Percentiles rank a stretch among this genome's conserved stretches.
Evolutionary conservation across 768 basidiomycete species (phyloP).

Genomic region (Amanita pseudoporphyria): DNA sequence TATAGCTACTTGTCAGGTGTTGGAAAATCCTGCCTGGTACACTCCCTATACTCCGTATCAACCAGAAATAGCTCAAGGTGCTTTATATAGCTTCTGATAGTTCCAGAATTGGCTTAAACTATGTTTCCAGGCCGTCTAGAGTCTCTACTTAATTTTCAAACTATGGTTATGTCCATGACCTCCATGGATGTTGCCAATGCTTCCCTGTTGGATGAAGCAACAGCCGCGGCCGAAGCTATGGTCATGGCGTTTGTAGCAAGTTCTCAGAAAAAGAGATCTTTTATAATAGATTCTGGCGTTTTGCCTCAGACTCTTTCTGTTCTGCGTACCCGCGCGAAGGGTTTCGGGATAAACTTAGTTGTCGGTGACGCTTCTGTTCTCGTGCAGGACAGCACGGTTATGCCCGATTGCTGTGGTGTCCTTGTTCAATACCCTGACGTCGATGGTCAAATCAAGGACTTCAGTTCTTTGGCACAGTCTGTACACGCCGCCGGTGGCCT

Average conservation of each 20-base stretch:
- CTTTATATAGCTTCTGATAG: slow-evolving; percentile 8
- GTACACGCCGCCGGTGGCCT: slow-evolving; percentile 74
- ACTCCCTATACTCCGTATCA: slow-evolving; percentile 95
- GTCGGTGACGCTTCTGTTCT: slow-evolving; percentile 50
- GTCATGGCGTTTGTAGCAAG: slow-evolving; percentile 77
- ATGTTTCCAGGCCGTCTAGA: slow-evolving; percentile 73
- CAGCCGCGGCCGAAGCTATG: slow-evolving; percentile 95
- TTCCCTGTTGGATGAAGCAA: slow-evolving; percentile 90
- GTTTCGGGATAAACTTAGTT: slow-evolving; percentile 81
- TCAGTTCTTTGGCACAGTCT: slow-evolving; percentile 47
- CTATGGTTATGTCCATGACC: slow-evolving; percentile 91
- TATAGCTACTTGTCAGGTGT: slow-evolving; percentile 36
- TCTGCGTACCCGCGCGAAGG: slow-evolving; percentile 82
- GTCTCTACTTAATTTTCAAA: slow-evolving; percentile 94
- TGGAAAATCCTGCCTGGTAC: slow-evolving; percentile 98
- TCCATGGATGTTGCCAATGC: slow-evolving; percentile 95
- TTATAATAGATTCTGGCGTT: slow-evolving; percentile 78
- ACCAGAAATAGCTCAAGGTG: slow-evolving; percentile 97
- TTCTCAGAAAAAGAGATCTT: slow-evolving; percentile 67
- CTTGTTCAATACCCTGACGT: slow-evolving; percentile 94
- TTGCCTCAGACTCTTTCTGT: slow-evolving; percentile 87
- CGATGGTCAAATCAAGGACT: slow-evolving; percentile 76
- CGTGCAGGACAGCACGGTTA: slow-evolving; percentile 41
- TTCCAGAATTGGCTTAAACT: slow-evolving; percentile 7
- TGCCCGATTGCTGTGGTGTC: slow-evolving; percentile 69